Evolutionary conservation across 2,329 filamentous ascomycete genomes (phyloP), one percentile per base, ranked within the genome.

Genomic region (Pyricularia grisea): DNA sequence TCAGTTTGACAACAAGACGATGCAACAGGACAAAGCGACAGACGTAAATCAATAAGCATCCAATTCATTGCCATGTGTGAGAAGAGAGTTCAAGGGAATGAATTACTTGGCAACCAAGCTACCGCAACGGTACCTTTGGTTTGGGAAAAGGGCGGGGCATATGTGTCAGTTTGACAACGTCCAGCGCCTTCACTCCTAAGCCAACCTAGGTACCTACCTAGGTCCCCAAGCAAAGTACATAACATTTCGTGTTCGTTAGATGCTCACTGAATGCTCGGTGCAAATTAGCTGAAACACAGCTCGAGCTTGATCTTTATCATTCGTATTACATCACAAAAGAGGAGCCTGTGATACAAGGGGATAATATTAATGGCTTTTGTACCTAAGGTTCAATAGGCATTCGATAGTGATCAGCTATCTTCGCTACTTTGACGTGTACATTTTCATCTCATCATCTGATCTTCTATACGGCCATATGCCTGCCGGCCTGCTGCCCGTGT

Each of bases 401-500:
- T 61, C 23, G 58, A 61, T 61, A 61, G 58, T 61, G 25, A 28
- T 61, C 58, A 61, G 58, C 58, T 27, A 61, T 61, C 58, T 61
- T 25, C 42, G 20, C 42, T 55, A 27, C 6, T 25, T 28, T 61
- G 23, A 63, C 60, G 25, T 63, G 60, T 63, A 63, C 25, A 28
- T 63, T 28, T 23, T 63, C 60, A 63, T 63, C 60, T 63, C 60
- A 63, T 63, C 60, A 28, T 63, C 60, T 63, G 60, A 63, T 63
- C 25, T 63, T 63, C 60, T 63, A 63, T 63, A 63, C 60, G 60
- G 60, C 60, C 17, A 63, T 28, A 17, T 63, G 60, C 23, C 23
- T 63, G 60, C 23, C 23, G 14, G 25, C 23, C 23, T 28, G 60
- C 60, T 63, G 42, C 27, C 60, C 60, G 27, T 20, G 28, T 28